A percentile compares a stretch with the other conserved stretches of the same genome.
Evolutionary conservation across 805 yeast species (phyloP).

Genomic region (Hanseniaspora taiwanica): DNA sequence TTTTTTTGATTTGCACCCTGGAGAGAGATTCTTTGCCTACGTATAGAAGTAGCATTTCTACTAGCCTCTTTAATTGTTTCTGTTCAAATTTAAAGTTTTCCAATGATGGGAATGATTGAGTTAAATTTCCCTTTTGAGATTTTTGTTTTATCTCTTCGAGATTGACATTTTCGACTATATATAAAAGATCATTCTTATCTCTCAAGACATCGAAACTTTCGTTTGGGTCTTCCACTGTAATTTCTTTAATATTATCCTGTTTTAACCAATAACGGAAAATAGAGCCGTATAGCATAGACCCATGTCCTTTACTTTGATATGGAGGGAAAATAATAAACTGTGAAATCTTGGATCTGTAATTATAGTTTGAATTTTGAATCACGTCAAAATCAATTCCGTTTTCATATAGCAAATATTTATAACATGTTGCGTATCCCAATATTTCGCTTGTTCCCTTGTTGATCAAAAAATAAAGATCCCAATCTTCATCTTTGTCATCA

Average conservation of each 20-base stretch:
- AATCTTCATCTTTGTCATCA: slow-evolving; percentile 57
- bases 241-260: slow-evolving; percentile 44
- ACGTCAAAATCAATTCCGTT: slow-evolving; percentile 39
- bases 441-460: slow-evolving; percentile 29
- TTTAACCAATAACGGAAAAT: slow-evolving; percentile 43
- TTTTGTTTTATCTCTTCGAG: not conserved
- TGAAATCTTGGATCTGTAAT: slow-evolving; percentile 59
- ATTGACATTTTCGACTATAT: slow-evolving; percentile 24
- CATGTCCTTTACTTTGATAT: slow-evolving; percentile 62
- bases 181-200: slow-evolving; percentile 61
- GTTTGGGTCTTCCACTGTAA: slow-evolving; percentile 90
- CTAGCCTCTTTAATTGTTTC: slow-evolving; percentile 62
- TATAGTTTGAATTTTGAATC: slow-evolving; percentile 18
- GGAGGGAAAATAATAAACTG: slow-evolving; percentile 82
- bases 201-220: slow-evolving; percentile 85
- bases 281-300: slow-evolving; percentile 47
- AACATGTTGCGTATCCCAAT: slow-evolving; percentile 73
- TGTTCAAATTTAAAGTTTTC: slow-evolving; percentile 45
- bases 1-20: slow-evolving; percentile 53
- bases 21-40: slow-evolving; percentile 24
- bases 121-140: slow-evolving; percentile 14
- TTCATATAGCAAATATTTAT: slow-evolving; percentile 68
- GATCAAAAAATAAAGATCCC: slow-evolving; percentile 61
- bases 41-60: slow-evolving; percentile 55
- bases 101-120: slow-evolving; percentile 9